Conservation (phyloP, 2,329 filamentous ascomycete species). For the Verticillium alfalfae region DNA sequence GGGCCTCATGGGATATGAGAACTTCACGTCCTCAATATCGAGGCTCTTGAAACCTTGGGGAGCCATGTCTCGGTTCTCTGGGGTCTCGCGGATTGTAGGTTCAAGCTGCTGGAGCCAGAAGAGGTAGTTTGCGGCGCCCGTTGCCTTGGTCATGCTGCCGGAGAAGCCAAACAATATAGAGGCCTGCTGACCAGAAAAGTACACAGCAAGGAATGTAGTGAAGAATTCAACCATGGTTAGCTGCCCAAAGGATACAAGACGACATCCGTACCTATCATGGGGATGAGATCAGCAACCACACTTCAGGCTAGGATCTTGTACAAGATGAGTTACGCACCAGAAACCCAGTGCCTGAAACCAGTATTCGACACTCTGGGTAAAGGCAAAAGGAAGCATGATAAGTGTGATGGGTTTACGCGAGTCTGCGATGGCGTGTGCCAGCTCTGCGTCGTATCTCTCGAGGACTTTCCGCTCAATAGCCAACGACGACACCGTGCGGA, state of each 20-base stretch:
- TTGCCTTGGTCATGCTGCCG: constrained; percentile 24
- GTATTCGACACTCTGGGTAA: constrained; percentile 22
- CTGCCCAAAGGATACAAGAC: constrained; percentile 6
- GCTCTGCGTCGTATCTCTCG: constrained; percentile 1
- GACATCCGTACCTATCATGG: constrained; percentile 11
- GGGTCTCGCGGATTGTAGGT: not conserved
- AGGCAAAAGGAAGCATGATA: constrained; percentile 18
- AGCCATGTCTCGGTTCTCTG: not conserved
- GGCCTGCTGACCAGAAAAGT: constrained; percentile 13
- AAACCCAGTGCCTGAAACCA: constrained; percentile 26
- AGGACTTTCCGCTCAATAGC: constrained; percentile 2
- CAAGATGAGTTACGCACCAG: constrained; percentile 19
- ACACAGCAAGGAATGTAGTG: constrained; percentile 23
- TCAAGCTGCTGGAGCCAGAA: constrained; percentile 22
- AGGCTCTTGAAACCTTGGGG: not conserved
- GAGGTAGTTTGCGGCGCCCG: constrained; percentile 30
- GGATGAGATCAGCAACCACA: too few relatives aligned
- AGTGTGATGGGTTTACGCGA: constrained; percentile 8
- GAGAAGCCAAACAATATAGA: constrained; percentile 3
- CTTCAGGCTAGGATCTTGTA: not conserved
- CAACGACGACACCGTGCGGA: constrained; percentile 27
- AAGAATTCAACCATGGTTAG: constrained; percentile 12
- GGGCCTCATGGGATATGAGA: not conserved
- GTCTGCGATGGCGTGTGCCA: not conserved
- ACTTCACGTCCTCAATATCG: not conserved